A percentile compares a stretch with the other conserved stretches of the same genome.
These are phyloP conservation scores for Ceratobasidium sp. DNA, from an alignment of 1,284 basidiomycete species.

Conservation along the genomic window DNA sequence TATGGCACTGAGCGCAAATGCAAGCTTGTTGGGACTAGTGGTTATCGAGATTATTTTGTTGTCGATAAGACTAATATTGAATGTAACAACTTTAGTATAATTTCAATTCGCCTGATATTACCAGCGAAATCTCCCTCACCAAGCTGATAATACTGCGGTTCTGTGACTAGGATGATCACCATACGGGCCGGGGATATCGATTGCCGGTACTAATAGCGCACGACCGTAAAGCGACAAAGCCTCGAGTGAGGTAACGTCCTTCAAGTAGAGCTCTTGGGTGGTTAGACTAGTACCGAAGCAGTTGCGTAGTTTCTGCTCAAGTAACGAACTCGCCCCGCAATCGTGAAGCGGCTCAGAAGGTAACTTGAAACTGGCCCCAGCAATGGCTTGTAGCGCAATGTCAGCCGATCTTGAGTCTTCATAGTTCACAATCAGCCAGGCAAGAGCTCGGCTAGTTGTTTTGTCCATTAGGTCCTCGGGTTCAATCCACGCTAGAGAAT, in stretches of 20 bases:
- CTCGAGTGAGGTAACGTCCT: background rate
- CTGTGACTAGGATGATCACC: background rate
- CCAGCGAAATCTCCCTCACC: too few species aligned
- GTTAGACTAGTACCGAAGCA: background rate
- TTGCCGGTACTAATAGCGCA: background rate
- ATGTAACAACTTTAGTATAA: too few species aligned
- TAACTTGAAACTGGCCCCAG: background rate
- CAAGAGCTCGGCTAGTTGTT: slow-evolving; percentile 13
- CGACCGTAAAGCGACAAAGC: background rate
- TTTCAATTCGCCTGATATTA: too few species aligned
- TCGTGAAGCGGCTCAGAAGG: background rate
- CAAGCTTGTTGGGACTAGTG: too few species aligned
- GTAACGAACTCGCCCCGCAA: background rate
- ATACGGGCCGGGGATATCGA: too few species aligned
- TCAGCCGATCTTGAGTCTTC: slow-evolving; percentile 17
- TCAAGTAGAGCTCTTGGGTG: background rate
- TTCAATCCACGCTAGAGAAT: too few species aligned
- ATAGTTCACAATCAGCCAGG: slow-evolving; percentile 30
- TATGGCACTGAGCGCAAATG: too few species aligned
- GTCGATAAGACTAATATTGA: too few species aligned
- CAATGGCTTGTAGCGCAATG: slow-evolving; percentile 32
- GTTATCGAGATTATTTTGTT: too few species aligned
- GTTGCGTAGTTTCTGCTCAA: background rate
- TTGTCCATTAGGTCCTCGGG: slow-evolving; percentile 7
- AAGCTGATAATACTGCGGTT: background rate